Conservation (phyloP, 2,329 filamentous ascomycete genomes). For the Fusarium sp. region DNA sequence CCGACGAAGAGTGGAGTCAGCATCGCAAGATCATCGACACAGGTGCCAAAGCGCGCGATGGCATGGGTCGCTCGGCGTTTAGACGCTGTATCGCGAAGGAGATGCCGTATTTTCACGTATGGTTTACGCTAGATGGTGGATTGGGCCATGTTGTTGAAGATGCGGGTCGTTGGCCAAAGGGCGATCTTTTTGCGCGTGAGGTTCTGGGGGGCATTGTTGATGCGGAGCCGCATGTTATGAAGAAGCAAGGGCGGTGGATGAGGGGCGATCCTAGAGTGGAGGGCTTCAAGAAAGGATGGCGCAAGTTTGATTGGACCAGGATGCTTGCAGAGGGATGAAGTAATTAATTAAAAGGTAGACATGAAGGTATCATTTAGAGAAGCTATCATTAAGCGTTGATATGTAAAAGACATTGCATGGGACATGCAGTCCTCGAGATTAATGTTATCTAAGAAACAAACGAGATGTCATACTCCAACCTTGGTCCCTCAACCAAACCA, state of each 20-base stretch:
- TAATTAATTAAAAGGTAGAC: background rate
- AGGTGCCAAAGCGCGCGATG: constrained; percentile 68
- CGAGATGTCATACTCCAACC: constrained; percentile 9
- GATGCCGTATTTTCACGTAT: constrained; percentile 98
- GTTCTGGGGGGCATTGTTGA: constrained; percentile 94
- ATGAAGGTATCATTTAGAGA: background rate
- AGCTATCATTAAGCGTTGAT: constrained; percentile 19
- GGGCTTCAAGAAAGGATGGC: constrained; percentile 85
- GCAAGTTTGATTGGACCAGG: constrained; percentile 89
- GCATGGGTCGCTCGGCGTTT: constrained; percentile 83
- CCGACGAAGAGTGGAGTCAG: constrained; percentile 95
- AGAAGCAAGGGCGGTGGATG: constrained; percentile 89
- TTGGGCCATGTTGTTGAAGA: constrained; percentile 95
- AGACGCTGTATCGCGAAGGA: constrained; percentile 87
- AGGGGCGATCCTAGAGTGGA: constrained; percentile 77
- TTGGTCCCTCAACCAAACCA: background rate
- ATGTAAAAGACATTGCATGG: constrained; percentile 43
- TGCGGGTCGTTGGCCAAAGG: constrained; percentile 83
- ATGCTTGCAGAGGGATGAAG: constrained; percentile 59
- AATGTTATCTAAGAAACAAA: constrained; percentile 41
- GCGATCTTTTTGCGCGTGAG: constrained; percentile 93
- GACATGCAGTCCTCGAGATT: constrained; percentile 35
- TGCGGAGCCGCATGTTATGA: constrained; percentile 82
- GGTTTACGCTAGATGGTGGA: constrained; percentile 93
- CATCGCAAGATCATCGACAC: constrained; percentile 97